Conservation (phyloP, 2,329 filamentous ascomycete genomes). For the Pseudogymnoascus verrucosus region DNA sequence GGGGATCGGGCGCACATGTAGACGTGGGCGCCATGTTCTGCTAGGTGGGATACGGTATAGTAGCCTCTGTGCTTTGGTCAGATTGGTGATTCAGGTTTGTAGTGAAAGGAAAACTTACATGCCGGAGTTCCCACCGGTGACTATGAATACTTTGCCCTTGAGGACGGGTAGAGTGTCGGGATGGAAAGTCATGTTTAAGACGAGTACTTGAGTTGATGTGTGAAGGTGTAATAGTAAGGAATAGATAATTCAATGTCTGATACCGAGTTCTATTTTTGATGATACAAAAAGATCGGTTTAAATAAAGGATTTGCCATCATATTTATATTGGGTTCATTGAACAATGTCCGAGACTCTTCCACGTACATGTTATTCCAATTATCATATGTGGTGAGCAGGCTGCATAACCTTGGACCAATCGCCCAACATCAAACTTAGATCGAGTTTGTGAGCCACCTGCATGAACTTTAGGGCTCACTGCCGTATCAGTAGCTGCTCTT, state of each 20-base stretch:
- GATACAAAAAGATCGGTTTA: conserved; percentile 15
- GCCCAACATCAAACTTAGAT: too few species aligned
- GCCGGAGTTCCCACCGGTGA: conserved; percentile 39
- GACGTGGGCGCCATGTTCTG: conserved; percentile 20
- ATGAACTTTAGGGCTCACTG: conserved; percentile 17
- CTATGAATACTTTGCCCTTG: conserved; percentile 35
- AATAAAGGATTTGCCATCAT: conserved; percentile 15
- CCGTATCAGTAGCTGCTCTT: conserved; percentile 10
- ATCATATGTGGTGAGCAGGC: conserved; percentile 21
- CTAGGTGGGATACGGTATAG: conserved; percentile 17
- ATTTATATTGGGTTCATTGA: conserved; percentile 23
- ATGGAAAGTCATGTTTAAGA: conserved; percentile 30
- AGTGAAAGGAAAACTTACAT: conserved; percentile 30
- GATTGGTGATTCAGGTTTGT: conserved; percentile 10
- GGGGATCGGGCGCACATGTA: conserved; percentile 20
- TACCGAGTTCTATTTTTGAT: conserved; percentile 17
- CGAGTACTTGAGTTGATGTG: conserved; percentile 14
- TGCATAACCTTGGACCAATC: conserved; percentile 10
- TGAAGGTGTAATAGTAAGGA: conserved; percentile 15
- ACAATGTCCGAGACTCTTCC: conserved; percentile 18
- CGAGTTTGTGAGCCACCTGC: conserved; percentile 23
- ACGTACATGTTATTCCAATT: conserved; percentile 11
- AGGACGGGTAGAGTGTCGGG: conserved; percentile 36
- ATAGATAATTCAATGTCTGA: conserved; percentile 15
- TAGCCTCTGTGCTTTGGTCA: conserved; percentile 18